These are phyloP conservation scores for Floccularia luteovirens DNA, from an alignment of 768 basidiomycete species.

Conservation along the genomic window DNA sequence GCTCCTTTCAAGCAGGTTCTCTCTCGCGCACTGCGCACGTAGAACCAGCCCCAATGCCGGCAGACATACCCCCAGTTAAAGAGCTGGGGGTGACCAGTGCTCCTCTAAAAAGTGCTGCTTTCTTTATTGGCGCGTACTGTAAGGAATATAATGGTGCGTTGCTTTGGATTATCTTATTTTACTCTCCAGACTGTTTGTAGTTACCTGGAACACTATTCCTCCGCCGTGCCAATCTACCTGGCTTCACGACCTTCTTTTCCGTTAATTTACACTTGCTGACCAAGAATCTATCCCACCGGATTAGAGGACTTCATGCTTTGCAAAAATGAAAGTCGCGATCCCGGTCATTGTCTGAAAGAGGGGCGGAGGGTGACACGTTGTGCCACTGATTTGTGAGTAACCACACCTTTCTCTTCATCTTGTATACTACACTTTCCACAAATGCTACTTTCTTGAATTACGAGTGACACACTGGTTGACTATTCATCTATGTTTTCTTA, in stretches of 20 bases:
- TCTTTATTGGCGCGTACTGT: conserved; percentile 95
- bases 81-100: conserved; percentile 89
- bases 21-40: conserved; percentile 42
- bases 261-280: background rate
- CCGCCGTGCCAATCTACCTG: no score
- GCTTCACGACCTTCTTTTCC: no score
- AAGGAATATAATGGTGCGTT: conserved; percentile 86
- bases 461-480: no score
- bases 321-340: conserved; percentile 87
- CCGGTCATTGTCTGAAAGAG: conserved; percentile 91
- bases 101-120: conserved; percentile 92
- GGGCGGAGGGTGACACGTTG: conserved; percentile 94
- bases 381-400: conserved; percentile 82
- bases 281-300: background rate
- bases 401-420: background rate
- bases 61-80: conserved; percentile 63
- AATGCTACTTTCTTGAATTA: no score
- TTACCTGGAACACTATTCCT: no score
- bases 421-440: background rate
- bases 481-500: background rate
- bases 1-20: conserved; percentile 41
- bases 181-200: no score
- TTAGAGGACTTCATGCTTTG: conserved; percentile 74
- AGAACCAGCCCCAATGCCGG: conserved; percentile 62
- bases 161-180: no score